These are phyloP conservation scores for Cinnamomum micranthum DNA, from an alignment of 164 flowering plant species.

Conservation along the genomic window DNA sequence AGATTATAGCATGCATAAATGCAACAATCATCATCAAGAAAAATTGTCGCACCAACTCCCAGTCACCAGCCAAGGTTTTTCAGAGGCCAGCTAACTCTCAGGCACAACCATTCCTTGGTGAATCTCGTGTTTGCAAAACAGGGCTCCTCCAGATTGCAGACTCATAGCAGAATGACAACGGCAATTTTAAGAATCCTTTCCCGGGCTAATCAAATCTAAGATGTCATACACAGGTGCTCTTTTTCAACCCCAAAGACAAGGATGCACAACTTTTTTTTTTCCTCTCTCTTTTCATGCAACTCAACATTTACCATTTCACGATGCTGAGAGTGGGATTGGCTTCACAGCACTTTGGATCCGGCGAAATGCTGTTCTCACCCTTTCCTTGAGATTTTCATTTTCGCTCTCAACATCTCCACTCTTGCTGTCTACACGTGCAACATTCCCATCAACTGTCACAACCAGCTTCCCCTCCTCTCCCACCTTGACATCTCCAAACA, in stretches of 20 bases:
- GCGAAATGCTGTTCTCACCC: conserved; percentile 54
- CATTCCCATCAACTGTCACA: conserved; percentile 69
- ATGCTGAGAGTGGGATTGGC: conserved; percentile 63
- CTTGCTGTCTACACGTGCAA: conserved; percentile 64
- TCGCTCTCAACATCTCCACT: conserved; percentile 89
- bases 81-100: too few species aligned
- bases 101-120: too few species aligned
- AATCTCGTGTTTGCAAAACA: too few species aligned
- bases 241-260: neutral
- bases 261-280: neutral
- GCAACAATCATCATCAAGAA: too few species aligned
- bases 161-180: too few species aligned
- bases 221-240: too few species aligned
- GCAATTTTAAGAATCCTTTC: too few species aligned
- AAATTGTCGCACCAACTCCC: too few species aligned
- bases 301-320: conserved; percentile 1
- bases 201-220: too few species aligned
- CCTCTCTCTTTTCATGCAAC: neutral
- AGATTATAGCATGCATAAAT: too few species aligned
- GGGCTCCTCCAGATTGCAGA: too few species aligned
- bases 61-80: too few species aligned
- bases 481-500: conserved; percentile 85
- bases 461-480: conserved; percentile 74
- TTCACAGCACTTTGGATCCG: conserved; percentile 73
- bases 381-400: conserved; percentile 69